Conservation (phyloP, 2,329 filamentous ascomycete species). For the Colletotrichum paranaense region DNA sequence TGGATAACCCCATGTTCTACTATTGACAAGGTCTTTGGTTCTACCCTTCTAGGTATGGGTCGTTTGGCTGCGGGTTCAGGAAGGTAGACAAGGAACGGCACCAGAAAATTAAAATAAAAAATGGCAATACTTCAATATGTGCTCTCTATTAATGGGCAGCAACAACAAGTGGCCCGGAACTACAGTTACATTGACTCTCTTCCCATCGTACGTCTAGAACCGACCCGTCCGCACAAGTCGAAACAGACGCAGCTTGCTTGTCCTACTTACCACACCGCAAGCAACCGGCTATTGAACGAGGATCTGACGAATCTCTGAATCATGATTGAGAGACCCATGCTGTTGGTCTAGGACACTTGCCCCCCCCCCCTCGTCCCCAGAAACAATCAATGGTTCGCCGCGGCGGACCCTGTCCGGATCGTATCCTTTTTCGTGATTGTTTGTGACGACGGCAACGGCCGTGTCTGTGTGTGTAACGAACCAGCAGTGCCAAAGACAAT, state of each 20-base stretch:
- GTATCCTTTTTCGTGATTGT: constrained; percentile 5
- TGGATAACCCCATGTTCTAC: constrained; percentile 4
- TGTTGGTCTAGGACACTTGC: neutral
- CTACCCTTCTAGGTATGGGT: neutral
- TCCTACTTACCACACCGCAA: neutral
- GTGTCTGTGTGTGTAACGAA: neutral
- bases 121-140: neutral
- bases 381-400: constrained; percentile 1
- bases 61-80: neutral
- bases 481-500: neutral
- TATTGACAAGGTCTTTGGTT: constrained; percentile 27
- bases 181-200: constrained; percentile 28
- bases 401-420: constrained; percentile 9
- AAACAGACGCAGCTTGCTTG: neutral
- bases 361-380: neutral
- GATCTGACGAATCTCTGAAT: constrained; percentile 2
- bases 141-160: constrained; percentile 13
- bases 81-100: neutral
- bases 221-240: neutral
- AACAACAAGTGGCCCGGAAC: neutral
- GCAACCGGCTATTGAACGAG: neutral
- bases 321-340: constrained; percentile 7
- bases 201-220: constrained; percentile 4
- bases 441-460: neutral
- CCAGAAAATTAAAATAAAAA: neutral